A percentile compares a stretch with the other conserved stretches of the same genome.
Evolutionary conservation across 176 grass and related monocot species (phyloP).

Genomic region (Bothriochloa decipiens): DNA sequence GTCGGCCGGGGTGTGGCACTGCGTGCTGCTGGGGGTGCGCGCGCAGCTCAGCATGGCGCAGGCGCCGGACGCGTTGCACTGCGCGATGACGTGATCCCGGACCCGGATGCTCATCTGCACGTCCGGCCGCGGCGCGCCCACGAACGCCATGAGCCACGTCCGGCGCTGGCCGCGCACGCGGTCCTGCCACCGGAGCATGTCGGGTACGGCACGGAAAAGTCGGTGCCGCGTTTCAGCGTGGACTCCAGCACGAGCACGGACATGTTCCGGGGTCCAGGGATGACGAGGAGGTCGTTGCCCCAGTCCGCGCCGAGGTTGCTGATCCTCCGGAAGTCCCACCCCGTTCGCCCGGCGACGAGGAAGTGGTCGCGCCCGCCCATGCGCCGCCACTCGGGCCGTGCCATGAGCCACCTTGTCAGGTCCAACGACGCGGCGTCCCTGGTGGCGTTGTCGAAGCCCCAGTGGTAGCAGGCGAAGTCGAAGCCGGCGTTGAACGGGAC

Average conservation of each 20-base stretch:
- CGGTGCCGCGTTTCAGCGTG: conserved; percentile 36
- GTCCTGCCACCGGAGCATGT: conserved; percentile 65
- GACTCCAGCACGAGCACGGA: conserved; percentile 62
- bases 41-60: conserved; percentile 54
- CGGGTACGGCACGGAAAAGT: conserved; percentile 68
- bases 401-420: conserved; percentile 45
- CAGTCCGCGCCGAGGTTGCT: conserved; percentile 46
- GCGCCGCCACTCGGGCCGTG: conserved; percentile 41
- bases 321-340: conserved; percentile 64
- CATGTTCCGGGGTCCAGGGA: conserved; percentile 60
- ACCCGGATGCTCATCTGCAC: conserved; percentile 45
- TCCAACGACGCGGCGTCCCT: conserved; percentile 47
- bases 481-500: conserved; percentile 80
- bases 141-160: conserved; percentile 63
- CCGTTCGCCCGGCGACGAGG: conserved; percentile 61
- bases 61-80: conserved; percentile 44
- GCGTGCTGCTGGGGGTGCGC: conserved; percentile 38
- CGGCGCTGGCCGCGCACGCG: conserved; percentile 38
- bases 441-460: conserved; percentile 54
- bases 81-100: conserved; percentile 57
- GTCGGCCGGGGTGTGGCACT: conserved; percentile 46
- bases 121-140: conserved; percentile 65
- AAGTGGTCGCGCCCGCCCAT: conserved; percentile 56
- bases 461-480: conserved; percentile 69
- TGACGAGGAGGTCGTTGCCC: conserved; percentile 60